Evolutionary conservation across 2,329 filamentous ascomycete genomes (phyloP).

Genomic region (Ophiostoma sp.): DNA sequence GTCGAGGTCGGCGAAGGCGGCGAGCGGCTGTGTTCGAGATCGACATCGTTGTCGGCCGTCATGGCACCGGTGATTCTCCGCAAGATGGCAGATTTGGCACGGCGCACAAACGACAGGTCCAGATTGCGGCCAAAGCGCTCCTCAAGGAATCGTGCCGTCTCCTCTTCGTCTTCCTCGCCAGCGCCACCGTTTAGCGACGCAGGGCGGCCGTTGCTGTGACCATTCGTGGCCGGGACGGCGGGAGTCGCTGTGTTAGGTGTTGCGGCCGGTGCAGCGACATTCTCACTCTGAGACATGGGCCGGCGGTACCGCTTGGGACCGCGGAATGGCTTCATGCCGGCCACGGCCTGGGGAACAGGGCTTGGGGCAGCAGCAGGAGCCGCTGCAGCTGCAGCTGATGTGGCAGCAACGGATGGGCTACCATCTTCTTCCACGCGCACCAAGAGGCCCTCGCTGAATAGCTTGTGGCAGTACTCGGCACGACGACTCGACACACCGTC

Average conservation of each 20-base stretch:
- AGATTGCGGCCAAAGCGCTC: slow-evolving; percentile 93
- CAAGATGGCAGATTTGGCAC: slow-evolving; percentile 82
- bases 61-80: slow-evolving; percentile 86
- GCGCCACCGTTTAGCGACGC: slow-evolving; percentile 30
- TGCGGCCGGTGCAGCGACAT: neutral
- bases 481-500: slow-evolving; percentile 89
- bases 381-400: neutral
- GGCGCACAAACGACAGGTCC: slow-evolving; percentile 72
- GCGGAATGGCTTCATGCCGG: slow-evolving; percentile 51
- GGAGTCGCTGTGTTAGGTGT: too few species aligned
- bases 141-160: slow-evolving; percentile 82
- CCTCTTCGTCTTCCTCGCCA: slow-evolving; percentile 45
- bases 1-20: neutral
- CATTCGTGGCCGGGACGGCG: neutral
- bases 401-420: neutral
- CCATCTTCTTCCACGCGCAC: slow-evolving; percentile 34
- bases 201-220: neutral
- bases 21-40: slow-evolving; percentile 36
- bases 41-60: slow-evolving; percentile 67
- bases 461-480: slow-evolving; percentile 81
- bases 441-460: slow-evolving; percentile 69
- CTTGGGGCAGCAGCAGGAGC: neutral
- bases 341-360: slow-evolving; percentile 13
- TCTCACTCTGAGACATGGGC: slow-evolving; percentile 42
- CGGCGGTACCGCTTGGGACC: slow-evolving; percentile 82